Base-by-base conservation (phyloP, 371 early-diverging fungal species). In the Syncephalis fuscata region DNA sequence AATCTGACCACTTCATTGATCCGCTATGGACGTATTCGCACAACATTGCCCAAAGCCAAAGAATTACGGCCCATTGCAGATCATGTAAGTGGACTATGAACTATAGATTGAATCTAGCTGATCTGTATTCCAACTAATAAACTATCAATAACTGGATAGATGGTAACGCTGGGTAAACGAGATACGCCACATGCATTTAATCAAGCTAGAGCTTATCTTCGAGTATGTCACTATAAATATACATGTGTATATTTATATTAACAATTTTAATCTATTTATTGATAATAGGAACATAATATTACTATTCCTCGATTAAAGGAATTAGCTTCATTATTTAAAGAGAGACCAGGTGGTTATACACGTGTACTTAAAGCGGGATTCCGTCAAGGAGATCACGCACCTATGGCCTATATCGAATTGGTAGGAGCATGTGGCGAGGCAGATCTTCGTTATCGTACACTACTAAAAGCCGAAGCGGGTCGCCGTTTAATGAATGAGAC, bases 11-110 rank as follows among this genome's bases (percentile, higher is more conserved):
- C 92, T 44, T 80, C 86, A 25, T 74, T 95, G 27, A 76, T 97
- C 52, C 68, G 82, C 55, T 72, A 90, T 61, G 96, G 88, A 50
- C 75, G 88, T 46, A 86, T 97, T 48, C 78, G 84, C 60, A 97
- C 95, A 2, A 97, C 97, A 0, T 62, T 89, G 24, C 81, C 95
- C 11, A 91, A 92, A 60, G 97, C 96, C 22, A 92, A 88, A 63
- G 87, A 86, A 59, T 63, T 94, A 39, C 71, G 84, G 62, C 77
- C 82, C 39, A 62, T 81, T 45, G 92, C 84, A 20, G 93, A 96
- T 60, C 68, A 80, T 72, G 79, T 82, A 59, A 47, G 39, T 10
- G 22, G 11, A 21, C 26, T 20, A 19, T 24, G 5, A 15, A 15
- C 2, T n/a, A 25, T 41, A 19, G 4, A 21, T 15, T 19, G 41